Conservation (phyloP, 2,329 filamentous ascomycete species). For the Cytospora piceae region DNA sequence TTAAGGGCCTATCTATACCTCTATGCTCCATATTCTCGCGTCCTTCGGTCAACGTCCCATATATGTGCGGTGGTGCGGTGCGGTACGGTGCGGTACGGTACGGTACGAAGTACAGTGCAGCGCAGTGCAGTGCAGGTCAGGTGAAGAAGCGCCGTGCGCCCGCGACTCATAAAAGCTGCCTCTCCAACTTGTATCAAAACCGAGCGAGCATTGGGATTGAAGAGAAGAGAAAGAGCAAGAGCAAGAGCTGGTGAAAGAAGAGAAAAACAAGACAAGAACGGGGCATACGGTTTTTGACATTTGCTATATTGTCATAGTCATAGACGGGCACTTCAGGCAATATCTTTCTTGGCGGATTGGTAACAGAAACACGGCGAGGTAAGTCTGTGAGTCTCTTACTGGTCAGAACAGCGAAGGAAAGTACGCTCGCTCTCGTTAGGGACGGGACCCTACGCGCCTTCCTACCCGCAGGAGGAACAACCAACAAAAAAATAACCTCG, state of each 20-base stretch:
- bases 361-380: neutral
- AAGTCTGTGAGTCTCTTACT: neutral
- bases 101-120: too few species aligned
- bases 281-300: too few species aligned
- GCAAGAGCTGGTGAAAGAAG: neutral
- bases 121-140: neutral
- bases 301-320: neutral
- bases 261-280: neutral
- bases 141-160: neutral
- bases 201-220: neutral
- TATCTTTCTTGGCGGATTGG: neutral
- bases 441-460: neutral
- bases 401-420: neutral
- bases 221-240: neutral
- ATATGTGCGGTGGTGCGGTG: neutral
- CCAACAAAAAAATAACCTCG: neutral
- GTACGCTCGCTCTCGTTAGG: neutral
- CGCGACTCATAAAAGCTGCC: neutral
- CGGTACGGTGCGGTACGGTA: neutral
- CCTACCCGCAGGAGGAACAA: neutral
- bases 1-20: neutral
- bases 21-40: neutral
- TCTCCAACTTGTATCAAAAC: neutral
- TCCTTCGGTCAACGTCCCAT: neutral
- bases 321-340: neutral